Percentiles rank a stretch among this genome's conserved stretches.
Evolutionary conservation across 345 rosid species (phyloP).

Genomic region (Populus nigra): DNA sequence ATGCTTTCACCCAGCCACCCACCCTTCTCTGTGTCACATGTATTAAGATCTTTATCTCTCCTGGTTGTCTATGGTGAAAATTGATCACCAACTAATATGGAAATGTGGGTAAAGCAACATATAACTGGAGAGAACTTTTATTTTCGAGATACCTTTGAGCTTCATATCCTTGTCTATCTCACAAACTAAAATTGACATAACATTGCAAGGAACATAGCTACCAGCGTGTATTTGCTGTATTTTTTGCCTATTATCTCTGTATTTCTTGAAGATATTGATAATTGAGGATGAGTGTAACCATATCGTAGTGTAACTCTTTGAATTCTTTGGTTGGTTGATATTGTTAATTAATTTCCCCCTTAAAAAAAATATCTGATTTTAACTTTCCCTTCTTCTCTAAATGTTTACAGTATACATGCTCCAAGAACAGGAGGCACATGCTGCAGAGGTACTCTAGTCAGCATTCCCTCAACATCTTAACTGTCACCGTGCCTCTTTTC

Average conservation of each 20-base stretch:
- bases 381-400: conserved; percentile 12
- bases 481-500: not conserved
- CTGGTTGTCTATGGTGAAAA: not conserved
- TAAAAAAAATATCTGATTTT: not conserved
- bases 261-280: not conserved
- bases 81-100: not conserved
- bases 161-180: not conserved
- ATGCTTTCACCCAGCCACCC: not conserved
- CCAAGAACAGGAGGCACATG: conserved; percentile 85
- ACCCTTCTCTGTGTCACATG: not conserved
- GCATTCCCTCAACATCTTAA: not conserved
- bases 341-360: not conserved
- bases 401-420: conserved; percentile 61
- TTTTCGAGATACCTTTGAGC: not conserved
- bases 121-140: not conserved
- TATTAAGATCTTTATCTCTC: not conserved
- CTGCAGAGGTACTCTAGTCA: conserved; percentile 66
- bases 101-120: not conserved
- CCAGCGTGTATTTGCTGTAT: not conserved
- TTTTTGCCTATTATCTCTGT: not conserved
- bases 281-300: not conserved
- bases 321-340: not conserved
- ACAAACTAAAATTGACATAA: not conserved
- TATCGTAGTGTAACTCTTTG: not conserved
- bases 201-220: not conserved